A percentile compares a stretch with the other conserved stretches of the same genome.
Conservation (phyloP, 495 filamentous ascomycete species). For the Terfezia boudieri region DNA sequence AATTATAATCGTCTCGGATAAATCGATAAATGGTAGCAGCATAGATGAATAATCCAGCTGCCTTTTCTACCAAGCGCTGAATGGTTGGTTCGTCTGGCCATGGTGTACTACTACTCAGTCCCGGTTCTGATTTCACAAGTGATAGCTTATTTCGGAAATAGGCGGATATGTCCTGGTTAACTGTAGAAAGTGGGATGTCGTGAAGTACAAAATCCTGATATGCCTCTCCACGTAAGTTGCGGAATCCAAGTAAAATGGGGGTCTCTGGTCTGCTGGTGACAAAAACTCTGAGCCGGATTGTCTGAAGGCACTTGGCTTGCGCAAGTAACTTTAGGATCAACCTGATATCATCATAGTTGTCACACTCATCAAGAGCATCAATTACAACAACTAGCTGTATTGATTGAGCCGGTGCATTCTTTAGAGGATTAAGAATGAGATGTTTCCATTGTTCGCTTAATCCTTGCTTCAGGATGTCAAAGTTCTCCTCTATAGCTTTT, state of each 20-base stretch:
- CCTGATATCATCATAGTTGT: conserved; percentile 9
- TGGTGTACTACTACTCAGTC: not conserved
- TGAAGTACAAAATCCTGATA: conserved; percentile 9
- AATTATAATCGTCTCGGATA: not conserved
- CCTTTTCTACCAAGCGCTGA: conserved; percentile 4
- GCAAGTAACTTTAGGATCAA: conserved; percentile 4
- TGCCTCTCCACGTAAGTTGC: conserved; percentile 1
- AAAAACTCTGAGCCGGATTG: conserved; percentile 13
- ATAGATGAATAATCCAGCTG: conserved; percentile 11
- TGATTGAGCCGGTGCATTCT: not conserved
- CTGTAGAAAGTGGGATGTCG: not conserved
- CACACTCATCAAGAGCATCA: conserved; percentile 22
- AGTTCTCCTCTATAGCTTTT: conserved; percentile 3
- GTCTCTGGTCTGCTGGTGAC: conserved; percentile 22
- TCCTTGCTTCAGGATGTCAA: not conserved
- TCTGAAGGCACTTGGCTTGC: too few relatives aligned
- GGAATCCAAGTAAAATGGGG: conserved; percentile 13
- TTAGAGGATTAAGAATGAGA: conserved; percentile 6
- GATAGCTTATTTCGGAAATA: not conserved
- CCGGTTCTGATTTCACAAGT: not conserved
- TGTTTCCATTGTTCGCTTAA: conserved; percentile 7
- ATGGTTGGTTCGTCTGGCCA: conserved; percentile 6
- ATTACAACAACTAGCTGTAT: conserved; percentile 13
- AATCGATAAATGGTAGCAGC: conserved; percentile 12
- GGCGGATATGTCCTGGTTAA: not conserved